Conservation (phyloP, 2,329 filamentous ascomycete species). For the Hymenoscyphus scutula region DNA sequence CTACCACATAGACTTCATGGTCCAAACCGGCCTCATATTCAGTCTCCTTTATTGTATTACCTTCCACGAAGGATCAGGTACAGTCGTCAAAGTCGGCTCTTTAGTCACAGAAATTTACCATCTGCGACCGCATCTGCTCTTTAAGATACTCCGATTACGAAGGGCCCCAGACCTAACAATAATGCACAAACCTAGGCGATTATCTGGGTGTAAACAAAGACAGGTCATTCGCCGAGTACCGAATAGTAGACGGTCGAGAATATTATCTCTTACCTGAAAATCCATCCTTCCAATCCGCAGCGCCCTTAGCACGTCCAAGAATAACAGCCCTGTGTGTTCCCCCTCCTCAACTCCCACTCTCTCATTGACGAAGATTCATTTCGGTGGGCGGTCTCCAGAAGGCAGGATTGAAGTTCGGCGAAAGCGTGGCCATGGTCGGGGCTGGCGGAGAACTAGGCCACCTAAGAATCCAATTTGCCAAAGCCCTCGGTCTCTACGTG, state of each 20-base stretch:
- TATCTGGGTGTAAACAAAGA: slow-evolving; percentile 49
- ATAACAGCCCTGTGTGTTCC: slow-evolving; percentile 37
- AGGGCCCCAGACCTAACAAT: slow-evolving; percentile 47
- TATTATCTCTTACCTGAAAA: slow-evolving; percentile 47
- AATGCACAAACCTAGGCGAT: slow-evolving; percentile 47
- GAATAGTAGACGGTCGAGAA: slow-evolving; percentile 47
- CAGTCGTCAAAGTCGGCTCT: slow-evolving; percentile 36
- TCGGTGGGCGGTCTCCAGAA: slow-evolving; percentile 40
- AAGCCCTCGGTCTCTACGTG: slow-evolving; percentile 48
- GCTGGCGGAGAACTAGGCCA: slow-evolving; percentile 53
- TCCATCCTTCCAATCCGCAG: slow-evolving; percentile 50
- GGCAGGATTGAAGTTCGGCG: slow-evolving; percentile 32
- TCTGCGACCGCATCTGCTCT: slow-evolving; percentile 47
- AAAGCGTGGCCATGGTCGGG: slow-evolving; percentile 47
- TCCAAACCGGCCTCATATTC: slow-evolving; percentile 47
- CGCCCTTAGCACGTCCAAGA: slow-evolving; percentile 56
- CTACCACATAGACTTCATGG: slow-evolving; percentile 63
- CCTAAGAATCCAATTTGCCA: slow-evolving; percentile 50
- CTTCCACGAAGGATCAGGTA: slow-evolving; percentile 40
- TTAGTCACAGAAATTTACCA: slow-evolving; percentile 33
- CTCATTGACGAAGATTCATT: not conserved
- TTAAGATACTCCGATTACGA: slow-evolving; percentile 53
- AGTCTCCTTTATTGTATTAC: slow-evolving; percentile 50
- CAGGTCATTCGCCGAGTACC: slow-evolving; percentile 58
- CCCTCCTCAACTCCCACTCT: not conserved